phyloP scores from a whole-genome alignment of 129 eudicot genomes.

The Calendula officinalis region DNA sequence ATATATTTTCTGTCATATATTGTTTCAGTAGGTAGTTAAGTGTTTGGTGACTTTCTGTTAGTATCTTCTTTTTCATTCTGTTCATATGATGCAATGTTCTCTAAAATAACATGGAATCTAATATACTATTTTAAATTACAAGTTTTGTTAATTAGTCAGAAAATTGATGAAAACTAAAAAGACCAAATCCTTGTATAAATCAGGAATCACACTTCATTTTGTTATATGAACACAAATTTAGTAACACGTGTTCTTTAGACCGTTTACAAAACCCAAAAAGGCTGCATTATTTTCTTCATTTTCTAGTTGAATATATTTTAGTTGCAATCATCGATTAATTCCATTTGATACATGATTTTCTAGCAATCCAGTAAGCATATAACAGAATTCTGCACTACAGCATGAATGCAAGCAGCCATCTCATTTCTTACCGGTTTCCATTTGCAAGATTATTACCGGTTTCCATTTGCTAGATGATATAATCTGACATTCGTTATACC shows the following conservation, averaged over 20 bases:
- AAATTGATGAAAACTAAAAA: too few species aligned
- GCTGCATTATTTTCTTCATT: constrained; percentile 31
- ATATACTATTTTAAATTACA: too few species aligned
- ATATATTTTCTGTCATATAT: neutral
- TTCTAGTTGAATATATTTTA: constrained; percentile 12
- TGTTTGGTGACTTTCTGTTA: neutral
- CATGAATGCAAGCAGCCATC: constrained; percentile 82
- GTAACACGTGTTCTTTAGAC: constrained; percentile 8
- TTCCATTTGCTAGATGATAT: too few species aligned
- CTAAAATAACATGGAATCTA: too few species aligned
- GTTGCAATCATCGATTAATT: constrained; percentile 18
- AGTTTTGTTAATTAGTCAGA: neutral
- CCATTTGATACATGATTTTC: constrained; percentile 16
- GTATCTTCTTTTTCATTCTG: neutral
- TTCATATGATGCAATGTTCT: neutral
- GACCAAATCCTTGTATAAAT: too few species aligned
- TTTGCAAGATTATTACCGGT: too few species aligned
- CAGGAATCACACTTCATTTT: too few species aligned
- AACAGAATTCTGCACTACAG: constrained; percentile 30
- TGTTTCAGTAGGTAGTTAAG: neutral
- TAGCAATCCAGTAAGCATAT: constrained; percentile 10
- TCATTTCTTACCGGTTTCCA: constrained; percentile 90
- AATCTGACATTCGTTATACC: constrained; percentile 86
- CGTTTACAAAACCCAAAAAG: neutral
- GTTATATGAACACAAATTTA: constrained; percentile 1